Evolutionary conservation across 805 yeast species (phyloP).

Genomic region (Yamadazyma tumulicola): DNA sequence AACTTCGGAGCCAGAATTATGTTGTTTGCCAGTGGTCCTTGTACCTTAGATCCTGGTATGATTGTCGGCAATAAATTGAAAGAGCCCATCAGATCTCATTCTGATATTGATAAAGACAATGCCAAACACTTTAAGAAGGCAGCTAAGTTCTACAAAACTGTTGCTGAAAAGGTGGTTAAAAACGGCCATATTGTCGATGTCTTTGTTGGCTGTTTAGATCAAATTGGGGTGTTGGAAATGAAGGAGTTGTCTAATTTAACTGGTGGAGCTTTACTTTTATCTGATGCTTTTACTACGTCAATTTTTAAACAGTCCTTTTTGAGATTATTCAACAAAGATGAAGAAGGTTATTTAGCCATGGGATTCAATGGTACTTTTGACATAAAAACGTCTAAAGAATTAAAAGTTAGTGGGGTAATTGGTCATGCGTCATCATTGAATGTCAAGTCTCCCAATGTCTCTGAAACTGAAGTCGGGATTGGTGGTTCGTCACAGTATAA

Average conservation of each 20-base stretch:
- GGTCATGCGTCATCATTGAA: constrained; percentile 61
- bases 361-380: constrained; percentile 62
- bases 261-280: constrained; percentile 60
- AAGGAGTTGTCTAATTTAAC: constrained; percentile 52
- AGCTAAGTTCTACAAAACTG: constrained; percentile 42
- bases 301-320: constrained; percentile 65
- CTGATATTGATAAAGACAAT: constrained; percentile 45
- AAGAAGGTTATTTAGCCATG: constrained; percentile 40
- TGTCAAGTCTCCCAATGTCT: constrained; percentile 67
- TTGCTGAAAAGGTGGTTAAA: constrained; percentile 46
- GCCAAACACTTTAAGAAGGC: constrained; percentile 39
- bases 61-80: constrained; percentile 55
- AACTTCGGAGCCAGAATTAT: constrained; percentile 66
- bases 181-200: constrained; percentile 56
- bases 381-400: constrained; percentile 46
- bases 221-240: constrained; percentile 67
- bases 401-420: constrained; percentile 55
- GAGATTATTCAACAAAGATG: constrained; percentile 42
- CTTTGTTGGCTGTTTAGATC: constrained; percentile 67
- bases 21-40: constrained; percentile 80
- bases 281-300: constrained; percentile 65
- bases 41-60: constrained; percentile 63
- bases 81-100: constrained; percentile 66
- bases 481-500: constrained; percentile 92
- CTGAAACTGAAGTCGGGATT: constrained; percentile 90